Evolutionary conservation across 768 basidiomycete species (phyloP).

Genomic region (Paxillus involutus): DNA sequence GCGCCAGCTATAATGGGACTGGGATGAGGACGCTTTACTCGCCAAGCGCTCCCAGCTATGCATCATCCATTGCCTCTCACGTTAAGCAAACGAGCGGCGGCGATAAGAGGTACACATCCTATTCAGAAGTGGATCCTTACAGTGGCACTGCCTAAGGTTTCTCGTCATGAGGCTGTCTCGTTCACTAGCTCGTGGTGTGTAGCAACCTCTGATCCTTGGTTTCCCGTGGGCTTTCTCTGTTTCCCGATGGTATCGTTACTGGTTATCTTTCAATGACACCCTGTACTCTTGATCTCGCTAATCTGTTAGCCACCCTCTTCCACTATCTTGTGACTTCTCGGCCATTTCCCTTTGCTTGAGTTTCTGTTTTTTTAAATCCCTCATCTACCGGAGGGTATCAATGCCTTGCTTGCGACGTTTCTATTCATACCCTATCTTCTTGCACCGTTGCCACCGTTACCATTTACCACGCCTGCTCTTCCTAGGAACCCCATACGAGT

Average conservation of each 20-base stretch:
- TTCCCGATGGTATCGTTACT: neutral
- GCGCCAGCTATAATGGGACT: conserved; percentile 22
- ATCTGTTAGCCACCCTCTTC: neutral
- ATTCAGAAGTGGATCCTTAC: conserved; percentile 27
- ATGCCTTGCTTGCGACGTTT: neutral
- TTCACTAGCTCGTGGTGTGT: neutral
- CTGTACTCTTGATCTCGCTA: conserved; percentile 4
- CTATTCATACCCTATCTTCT: conserved; percentile 1
- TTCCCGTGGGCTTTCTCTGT: neutral
- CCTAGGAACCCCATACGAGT: neutral
- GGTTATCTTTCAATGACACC: neutral
- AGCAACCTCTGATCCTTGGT: neutral
- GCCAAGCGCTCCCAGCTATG: conserved; percentile 15
- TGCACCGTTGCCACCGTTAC: neutral
- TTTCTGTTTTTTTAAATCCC: neutral
- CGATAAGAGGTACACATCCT: conserved; percentile 27
- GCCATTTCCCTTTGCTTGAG: neutral
- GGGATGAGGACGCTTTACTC: conserved; percentile 31
- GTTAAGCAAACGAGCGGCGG: conserved; percentile 5
- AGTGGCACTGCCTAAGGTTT: conserved; percentile 11
- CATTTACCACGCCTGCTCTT: neutral
- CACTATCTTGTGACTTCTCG: neutral
- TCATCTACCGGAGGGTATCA: neutral
- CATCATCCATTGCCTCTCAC: neutral
- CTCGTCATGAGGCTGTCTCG: neutral